Conservation (phyloP, 2,329 filamentous ascomycete genomes). For the Penicillium sp. region DNA sequence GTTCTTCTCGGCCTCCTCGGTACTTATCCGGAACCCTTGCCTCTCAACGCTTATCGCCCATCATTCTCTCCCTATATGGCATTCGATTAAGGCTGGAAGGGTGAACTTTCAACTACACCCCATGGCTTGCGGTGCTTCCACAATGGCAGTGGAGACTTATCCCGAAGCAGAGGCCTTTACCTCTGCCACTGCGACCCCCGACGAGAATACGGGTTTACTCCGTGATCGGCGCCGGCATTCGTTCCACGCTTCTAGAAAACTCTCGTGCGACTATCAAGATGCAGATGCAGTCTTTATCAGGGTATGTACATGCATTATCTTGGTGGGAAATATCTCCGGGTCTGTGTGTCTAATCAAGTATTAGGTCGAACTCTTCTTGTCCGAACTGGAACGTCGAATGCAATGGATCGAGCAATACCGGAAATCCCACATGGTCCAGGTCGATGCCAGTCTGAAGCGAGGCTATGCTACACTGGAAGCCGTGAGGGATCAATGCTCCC, state of each 20-base stretch:
- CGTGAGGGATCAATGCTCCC: conserved; percentile 82
- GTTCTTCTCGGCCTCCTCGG: background rate
- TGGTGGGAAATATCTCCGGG: background rate
- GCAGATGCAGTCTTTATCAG: conserved; percentile 47
- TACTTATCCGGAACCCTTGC: background rate
- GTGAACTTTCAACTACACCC: conserved; percentile 3
- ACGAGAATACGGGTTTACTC: conserved; percentile 35
- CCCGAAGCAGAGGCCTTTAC: conserved; percentile 25
- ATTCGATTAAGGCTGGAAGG: background rate
- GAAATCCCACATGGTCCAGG: conserved; percentile 72
- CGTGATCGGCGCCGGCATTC: conserved; percentile 46
- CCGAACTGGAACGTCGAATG: conserved; percentile 80
- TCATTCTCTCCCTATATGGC: background rate
- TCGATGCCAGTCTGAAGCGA: conserved; percentile 79
- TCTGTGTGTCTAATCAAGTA: conserved; percentile 5
- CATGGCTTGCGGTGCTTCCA: conserved; percentile 42
- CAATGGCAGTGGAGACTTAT: conserved; percentile 41
- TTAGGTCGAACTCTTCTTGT: conserved; percentile 55
- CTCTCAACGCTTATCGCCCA: background rate
- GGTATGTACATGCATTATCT: conserved; percentile 24
- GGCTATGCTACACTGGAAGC: conserved; percentile 83
- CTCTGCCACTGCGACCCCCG: conserved; percentile 30
- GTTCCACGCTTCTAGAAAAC: conserved; percentile 43
- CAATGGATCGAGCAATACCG: conserved; percentile 87
- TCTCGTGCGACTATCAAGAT: conserved; percentile 45